Conservation (phyloP, 1,139 yeast genomes). For the Pichia sp. region DNA sequence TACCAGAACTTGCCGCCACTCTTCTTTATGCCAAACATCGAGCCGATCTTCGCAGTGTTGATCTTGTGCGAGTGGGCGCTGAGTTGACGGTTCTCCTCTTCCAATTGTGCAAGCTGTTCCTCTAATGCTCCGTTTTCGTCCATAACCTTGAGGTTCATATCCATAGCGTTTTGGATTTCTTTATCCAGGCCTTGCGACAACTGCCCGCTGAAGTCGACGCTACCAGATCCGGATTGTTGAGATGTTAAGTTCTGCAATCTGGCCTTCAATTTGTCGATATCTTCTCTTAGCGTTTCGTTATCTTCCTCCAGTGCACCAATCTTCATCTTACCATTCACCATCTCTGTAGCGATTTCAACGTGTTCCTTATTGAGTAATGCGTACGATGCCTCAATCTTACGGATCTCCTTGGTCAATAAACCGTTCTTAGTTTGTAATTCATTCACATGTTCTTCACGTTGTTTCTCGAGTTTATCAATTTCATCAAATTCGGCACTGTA, state of each 20-base stretch:
- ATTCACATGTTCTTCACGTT: constrained; percentile 70
- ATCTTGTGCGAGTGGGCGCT: constrained; percentile 22
- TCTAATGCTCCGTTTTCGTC: constrained; percentile 49
- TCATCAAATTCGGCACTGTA: constrained; percentile 75
- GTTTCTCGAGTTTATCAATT: constrained; percentile 65
- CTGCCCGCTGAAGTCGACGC: constrained; percentile 25
- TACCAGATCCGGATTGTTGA: constrained; percentile 12
- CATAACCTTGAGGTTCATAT: constrained; percentile 57
- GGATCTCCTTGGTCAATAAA: constrained; percentile 68
- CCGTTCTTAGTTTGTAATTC: constrained; percentile 64
- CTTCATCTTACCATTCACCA: constrained; percentile 60
- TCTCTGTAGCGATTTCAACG: constrained; percentile 70
- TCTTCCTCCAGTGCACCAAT: constrained; percentile 66
- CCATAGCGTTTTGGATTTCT: constrained; percentile 55
- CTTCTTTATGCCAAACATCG: constrained; percentile 19
- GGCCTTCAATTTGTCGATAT: constrained; percentile 50
- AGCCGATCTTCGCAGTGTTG: constrained; percentile 19
- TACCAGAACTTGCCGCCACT: constrained; percentile 20
- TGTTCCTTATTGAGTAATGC: constrained; percentile 78
- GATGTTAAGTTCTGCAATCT: constrained; percentile 39
- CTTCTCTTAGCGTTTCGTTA: constrained; percentile 54
- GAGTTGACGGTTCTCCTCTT: constrained; percentile 42
- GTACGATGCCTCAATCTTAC: constrained; percentile 69
- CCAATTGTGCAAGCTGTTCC: constrained; percentile 53
- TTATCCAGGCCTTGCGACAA: constrained; percentile 38